Conservation (phyloP, 2,329 filamentous ascomycete genomes). For the Fonsecaea erecta region DNA sequence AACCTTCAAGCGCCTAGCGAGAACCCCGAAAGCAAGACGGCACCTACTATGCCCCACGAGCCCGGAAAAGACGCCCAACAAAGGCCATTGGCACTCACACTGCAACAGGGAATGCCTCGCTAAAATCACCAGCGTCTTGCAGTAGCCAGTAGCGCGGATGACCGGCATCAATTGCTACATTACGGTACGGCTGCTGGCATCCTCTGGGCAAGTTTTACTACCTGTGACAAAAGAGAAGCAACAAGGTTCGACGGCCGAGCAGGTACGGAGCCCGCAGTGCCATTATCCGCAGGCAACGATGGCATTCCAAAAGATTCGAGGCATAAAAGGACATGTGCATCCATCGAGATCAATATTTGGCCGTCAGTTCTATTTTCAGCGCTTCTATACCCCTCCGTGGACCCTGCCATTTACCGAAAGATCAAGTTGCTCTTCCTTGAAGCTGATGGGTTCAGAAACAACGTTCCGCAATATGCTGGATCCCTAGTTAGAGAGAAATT, state of each 20-base stretch:
- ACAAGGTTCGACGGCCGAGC: neutral
- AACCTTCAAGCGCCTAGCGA: slow-evolving; percentile 5
- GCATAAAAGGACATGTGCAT: neutral
- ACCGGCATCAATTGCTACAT: slow-evolving; percentile 16
- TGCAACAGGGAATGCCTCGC: slow-evolving; percentile 8
- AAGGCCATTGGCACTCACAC: slow-evolving; percentile 4
- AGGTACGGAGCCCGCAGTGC: neutral
- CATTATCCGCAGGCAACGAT: neutral
- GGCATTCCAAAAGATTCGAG: neutral
- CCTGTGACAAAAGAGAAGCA: neutral
- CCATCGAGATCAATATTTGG: neutral
- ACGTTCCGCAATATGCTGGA: neutral
- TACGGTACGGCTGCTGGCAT: neutral
- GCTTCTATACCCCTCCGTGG: neutral
- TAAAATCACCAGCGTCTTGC: slow-evolving; percentile 15
- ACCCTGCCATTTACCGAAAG: neutral
- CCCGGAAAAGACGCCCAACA: slow-evolving; percentile 10
- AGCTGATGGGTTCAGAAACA: neutral
- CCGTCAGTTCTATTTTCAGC: neutral
- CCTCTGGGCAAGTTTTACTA: neutral
- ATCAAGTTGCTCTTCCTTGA: neutral
- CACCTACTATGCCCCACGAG: slow-evolving; percentile 7
- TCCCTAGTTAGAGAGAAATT: neutral
- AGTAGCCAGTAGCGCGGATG: slow-evolving; percentile 17
- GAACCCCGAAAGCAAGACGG: slow-evolving; percentile 10